Evolutionary conservation across 345 rosid species (phyloP).

Genomic region (Lenwebbia sp.): DNA sequence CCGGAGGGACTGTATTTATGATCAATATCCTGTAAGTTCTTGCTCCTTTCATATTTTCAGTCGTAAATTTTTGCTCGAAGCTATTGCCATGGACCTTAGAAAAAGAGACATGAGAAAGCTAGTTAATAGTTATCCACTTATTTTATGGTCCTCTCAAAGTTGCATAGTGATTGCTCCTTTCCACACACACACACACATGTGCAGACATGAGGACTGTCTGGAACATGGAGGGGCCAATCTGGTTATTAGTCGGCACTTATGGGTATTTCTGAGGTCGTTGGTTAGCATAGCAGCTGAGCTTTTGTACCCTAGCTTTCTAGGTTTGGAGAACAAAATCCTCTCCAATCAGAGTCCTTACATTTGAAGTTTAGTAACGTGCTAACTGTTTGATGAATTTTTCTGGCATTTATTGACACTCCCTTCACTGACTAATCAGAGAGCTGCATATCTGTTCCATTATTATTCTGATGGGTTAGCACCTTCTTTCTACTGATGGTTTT

Average conservation of each 20-base stretch:
- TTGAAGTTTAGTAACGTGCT: neutral
- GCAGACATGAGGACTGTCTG: neutral
- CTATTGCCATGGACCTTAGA: neutral
- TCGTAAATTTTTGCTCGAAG: neutral
- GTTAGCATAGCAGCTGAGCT: neutral
- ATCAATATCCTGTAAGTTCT: slow-evolving; percentile 91
- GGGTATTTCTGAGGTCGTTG: neutral
- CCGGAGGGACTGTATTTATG: slow-evolving; percentile 83
- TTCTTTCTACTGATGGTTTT: neutral
- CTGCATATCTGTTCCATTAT: neutral
- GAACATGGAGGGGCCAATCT: neutral
- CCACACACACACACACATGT: neutral
- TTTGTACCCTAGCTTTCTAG: neutral
- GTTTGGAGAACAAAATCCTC: neutral
- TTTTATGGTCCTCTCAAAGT: neutral
- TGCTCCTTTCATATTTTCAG: neutral
- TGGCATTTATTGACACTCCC: neutral
- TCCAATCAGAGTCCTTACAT: neutral
- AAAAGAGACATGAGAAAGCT: neutral
- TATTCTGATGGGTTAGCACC: neutral
- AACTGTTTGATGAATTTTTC: neutral
- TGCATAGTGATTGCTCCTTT: neutral
- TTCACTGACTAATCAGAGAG: neutral
- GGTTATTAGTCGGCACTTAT: neutral
- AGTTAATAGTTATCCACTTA: neutral